These are phyloP conservation scores for Microstegium vimineum DNA, from an alignment of 176 grass and related monocot genomes.

Conservation along the genomic window DNA sequence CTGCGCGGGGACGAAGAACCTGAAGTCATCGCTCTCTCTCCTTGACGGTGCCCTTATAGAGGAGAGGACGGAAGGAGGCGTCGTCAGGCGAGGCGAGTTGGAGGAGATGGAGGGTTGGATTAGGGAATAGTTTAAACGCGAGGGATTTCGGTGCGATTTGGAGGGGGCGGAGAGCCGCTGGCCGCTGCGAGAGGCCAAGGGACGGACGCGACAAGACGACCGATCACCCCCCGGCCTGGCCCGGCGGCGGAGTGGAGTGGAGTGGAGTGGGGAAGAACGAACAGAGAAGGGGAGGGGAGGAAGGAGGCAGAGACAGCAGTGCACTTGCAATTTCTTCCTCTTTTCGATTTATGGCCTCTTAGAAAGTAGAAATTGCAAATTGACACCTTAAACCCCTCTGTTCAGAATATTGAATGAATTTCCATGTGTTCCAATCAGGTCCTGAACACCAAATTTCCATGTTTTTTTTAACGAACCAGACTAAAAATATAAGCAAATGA, in stretches of 20 bases:
- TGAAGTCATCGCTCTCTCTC: constrained; percentile 26
- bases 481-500: no score
- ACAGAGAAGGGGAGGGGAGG: not conserved
- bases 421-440: no score
- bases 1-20: constrained; percentile 14
- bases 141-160: constrained; percentile 28
- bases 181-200: constrained; percentile 40
- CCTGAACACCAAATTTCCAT: not conserved
- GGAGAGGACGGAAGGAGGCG: not conserved
- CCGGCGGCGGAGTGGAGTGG: not conserved
- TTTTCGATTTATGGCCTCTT: not conserved
- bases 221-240: no score
- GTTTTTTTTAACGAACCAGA: no score
- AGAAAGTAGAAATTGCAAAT: not conserved
- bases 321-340: not conserved
- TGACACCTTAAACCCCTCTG: not conserved
- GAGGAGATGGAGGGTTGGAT: not conserved
- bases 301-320: not conserved
- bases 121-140: constrained; percentile 22
- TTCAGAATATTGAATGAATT: no score
- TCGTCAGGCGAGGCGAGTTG: not conserved
- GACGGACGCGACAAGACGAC: not conserved
- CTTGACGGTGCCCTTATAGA: constrained; percentile 41
- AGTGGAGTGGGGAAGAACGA: constrained; percentile 12
- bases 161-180: constrained; percentile 31